phyloP scores from a whole-genome alignment of 768 basidiomycete genomes.

The Tricholoma matsutake region DNA sequence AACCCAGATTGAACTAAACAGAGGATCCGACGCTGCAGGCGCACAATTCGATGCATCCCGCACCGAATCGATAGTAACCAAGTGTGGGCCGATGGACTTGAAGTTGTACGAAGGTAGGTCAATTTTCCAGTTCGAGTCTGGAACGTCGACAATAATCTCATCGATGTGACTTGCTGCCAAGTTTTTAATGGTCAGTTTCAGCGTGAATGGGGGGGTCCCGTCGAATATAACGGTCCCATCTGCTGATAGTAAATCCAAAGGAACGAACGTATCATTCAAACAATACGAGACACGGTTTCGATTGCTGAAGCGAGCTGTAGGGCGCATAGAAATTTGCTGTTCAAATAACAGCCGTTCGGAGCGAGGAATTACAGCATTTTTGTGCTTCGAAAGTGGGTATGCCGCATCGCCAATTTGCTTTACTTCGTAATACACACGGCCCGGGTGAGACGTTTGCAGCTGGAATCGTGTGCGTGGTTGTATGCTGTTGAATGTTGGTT shows the following conservation, averaged over 20 bases:
- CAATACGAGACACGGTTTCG: conserved; percentile 70
- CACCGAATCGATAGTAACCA: conserved; percentile 74
- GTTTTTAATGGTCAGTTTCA: conserved; percentile 74
- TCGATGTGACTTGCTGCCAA: conserved; percentile 68
- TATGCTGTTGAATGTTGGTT: conserved; percentile 82
- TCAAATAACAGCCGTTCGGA: conserved; percentile 73
- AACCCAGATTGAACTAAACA: conserved; percentile 66
- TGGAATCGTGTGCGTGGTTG: conserved; percentile 79
- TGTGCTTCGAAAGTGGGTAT: conserved; percentile 74
- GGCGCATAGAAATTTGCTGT: conserved; percentile 80
- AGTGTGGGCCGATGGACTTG: conserved; percentile 76
- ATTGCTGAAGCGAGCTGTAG: conserved; percentile 76
- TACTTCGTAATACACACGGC: conserved; percentile 87
- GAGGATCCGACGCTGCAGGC: conserved; percentile 62
- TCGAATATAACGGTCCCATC: conserved; percentile 70
- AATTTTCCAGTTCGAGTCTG: conserved; percentile 61
- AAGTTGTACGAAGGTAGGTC: conserved; percentile 70
- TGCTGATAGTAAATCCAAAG: conserved; percentile 45
- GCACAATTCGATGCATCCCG: conserved; percentile 81
- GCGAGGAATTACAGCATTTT: conserved; percentile 59
- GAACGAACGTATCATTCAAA: conserved; percentile 61
- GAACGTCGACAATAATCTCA: conserved; percentile 49
- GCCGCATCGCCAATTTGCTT: conserved; percentile 84
- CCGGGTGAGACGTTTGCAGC: conserved; percentile 71
- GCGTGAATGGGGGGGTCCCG: conserved; percentile 83